Evolutionary conservation across 164 flowering plant genomes (phyloP).

Genomic region (Piper longum): DNA sequence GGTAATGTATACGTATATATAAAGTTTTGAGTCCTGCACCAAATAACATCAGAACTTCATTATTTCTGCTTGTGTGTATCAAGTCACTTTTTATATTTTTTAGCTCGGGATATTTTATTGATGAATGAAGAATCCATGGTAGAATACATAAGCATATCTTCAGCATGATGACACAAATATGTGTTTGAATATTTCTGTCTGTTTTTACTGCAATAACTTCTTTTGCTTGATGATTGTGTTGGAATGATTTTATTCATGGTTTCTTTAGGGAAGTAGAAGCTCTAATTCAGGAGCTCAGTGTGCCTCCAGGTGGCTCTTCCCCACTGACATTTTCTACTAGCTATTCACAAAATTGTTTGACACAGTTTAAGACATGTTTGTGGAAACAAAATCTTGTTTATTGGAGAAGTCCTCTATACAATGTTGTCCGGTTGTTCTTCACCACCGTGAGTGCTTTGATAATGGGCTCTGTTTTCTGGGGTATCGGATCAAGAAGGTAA

Average conservation of each 20-base stretch:
- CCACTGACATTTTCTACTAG: conserved; percentile 46
- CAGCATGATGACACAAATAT: too few species aligned
- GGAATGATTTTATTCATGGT: not conserved
- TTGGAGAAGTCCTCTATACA: conserved; percentile 87
- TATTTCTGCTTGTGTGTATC: not conserved
- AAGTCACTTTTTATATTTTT: too few species aligned
- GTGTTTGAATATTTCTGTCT: too few species aligned
- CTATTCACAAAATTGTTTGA: conserved; percentile 28
- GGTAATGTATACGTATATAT: conserved; percentile 23
- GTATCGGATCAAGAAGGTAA: conserved; percentile 68
- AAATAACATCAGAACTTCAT: too few species aligned
- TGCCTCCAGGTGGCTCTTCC: conserved; percentile 52
- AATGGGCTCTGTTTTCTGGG: conserved; percentile 73
- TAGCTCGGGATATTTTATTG: too few species aligned
- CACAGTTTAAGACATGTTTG: conserved; percentile 49
- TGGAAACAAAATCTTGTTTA: conserved; percentile 83
- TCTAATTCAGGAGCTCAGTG: conserved; percentile 32
- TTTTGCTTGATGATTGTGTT: too few species aligned
- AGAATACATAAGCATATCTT: too few species aligned
- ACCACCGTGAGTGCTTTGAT: conserved; percentile 48
- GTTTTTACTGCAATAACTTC: too few species aligned
- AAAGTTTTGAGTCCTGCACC: too few species aligned
- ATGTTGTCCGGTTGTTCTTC: conserved; percentile 53
- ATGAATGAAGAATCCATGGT: too few species aligned
- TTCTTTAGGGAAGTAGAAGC: conserved; percentile 56